Base-by-base conservation (phyloP, 2,329 filamentous ascomycete species). In the Graphilbum fragrans region DNA sequence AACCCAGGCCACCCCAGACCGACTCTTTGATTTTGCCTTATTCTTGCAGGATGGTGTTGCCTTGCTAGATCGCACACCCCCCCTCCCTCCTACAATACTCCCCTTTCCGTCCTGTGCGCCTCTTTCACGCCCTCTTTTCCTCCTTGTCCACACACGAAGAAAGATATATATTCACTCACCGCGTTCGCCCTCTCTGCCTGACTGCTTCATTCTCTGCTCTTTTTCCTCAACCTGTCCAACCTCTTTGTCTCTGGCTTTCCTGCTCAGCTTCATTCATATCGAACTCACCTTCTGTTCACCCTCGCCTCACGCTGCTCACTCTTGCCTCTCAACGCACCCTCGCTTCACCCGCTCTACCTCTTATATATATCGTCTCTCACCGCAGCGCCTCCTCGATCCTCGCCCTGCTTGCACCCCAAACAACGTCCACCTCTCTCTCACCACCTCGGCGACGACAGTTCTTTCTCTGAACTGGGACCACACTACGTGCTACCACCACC, bases 51-150 rank as follows among this genome's bases (percentile, higher is more conserved):
- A n/a, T 37, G 37, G 31, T 45, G 43, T 36, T 44, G 42, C 42
- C 42, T 44, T 39, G 42, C 25, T 29, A n/a, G 25, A 45, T 36
- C 37, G 37, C 41, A 44, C 41, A 38, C 45, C 23, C 45, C 46
- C 43, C 39, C 35, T 34, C 37, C 40, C 35, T 35, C 39, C 22
- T 34, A n/a, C 32, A n/a, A 7, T 27, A 7, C 29, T 31, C n/a
- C 8, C 29, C 12, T 31, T 14, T 16, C 29, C 25, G 6, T 22
- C 21, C 14, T 10, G n/a, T 39, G 7, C 31, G 3, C 32, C 12
- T 35, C n/a, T 23, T 37, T 27, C 22, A 21, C 16, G n/a, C 27
- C 27, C 18, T 19, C 34, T 25, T 22, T 29, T 38, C 32, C 36
- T 37, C 32, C 38, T 37, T 40, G 32, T 40, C 22, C 36, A 8